Conservation (phyloP, 371 early-diverging fungal genomes). For the Dinochytrium kinnereticum region DNA sequence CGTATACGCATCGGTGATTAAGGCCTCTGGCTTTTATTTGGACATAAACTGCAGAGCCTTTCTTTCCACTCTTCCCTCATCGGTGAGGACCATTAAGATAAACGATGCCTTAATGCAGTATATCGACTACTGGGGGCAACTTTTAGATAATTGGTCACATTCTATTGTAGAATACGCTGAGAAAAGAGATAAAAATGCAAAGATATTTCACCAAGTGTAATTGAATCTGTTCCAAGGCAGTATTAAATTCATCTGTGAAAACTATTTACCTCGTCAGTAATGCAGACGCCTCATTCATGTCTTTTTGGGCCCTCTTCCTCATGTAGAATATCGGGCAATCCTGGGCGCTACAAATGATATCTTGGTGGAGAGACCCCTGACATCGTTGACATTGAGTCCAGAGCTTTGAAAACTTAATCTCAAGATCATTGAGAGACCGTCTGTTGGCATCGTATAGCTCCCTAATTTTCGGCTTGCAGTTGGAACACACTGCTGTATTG, state of each 20-base stretch:
- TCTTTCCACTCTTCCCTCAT: not conserved
- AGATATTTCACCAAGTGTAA: constrained; percentile 11
- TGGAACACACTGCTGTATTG: constrained; percentile 79
- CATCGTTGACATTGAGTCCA: constrained; percentile 99
- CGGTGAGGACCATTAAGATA: not conserved
- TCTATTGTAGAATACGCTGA: not conserved
- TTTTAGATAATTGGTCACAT: not conserved
- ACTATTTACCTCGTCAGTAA: constrained; percentile 45
- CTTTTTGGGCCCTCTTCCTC: constrained; percentile 98
- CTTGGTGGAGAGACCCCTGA: constrained; percentile 95
- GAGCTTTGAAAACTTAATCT: constrained; percentile 83
- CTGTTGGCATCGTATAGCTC: constrained; percentile 77
- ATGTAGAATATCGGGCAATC: constrained; percentile 99
- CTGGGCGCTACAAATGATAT: constrained; percentile 96
- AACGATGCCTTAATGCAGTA: not conserved
- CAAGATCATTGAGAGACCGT: constrained; percentile 70
- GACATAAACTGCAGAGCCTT: not conserved
- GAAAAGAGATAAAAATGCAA: too few relatives aligned
- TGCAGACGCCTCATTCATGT: constrained; percentile 76
- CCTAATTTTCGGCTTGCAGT: constrained; percentile 76
- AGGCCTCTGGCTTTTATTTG: not conserved
- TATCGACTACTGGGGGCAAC: not conserved
- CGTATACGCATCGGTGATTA: not conserved
- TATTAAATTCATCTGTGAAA: not conserved
- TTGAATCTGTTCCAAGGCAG: not conserved